These are phyloP conservation scores for Agroathelia rolfsii DNA, from an alignment of 1,284 basidiomycete genomes.

Conservation along the genomic window DNA sequence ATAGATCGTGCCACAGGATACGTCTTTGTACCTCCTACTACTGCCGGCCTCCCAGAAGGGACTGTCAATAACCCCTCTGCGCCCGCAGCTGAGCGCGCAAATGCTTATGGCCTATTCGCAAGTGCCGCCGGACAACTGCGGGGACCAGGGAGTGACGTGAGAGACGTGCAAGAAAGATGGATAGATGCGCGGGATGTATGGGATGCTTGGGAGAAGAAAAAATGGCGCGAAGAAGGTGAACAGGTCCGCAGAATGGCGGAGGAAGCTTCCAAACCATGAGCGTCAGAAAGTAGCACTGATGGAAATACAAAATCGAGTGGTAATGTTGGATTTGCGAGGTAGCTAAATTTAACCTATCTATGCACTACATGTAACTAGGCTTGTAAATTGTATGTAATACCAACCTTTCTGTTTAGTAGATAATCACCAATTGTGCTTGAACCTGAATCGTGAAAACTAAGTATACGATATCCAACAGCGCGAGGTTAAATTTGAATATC, in stretches of 20 bases:
- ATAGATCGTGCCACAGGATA: slow-evolving; percentile 89
- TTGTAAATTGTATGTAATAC: no score
- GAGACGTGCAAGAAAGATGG: slow-evolving; percentile 87
- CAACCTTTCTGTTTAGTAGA: no score
- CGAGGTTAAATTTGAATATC: no score
- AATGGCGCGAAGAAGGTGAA: slow-evolving; percentile 60
- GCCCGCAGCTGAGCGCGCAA: slow-evolving; percentile 43
- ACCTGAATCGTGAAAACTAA: no score
- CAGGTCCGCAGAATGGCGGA: slow-evolving; percentile 23
- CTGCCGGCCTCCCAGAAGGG: slow-evolving; percentile 42
- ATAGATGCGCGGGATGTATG: slow-evolving; percentile 69
- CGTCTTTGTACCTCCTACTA: slow-evolving; percentile 61
- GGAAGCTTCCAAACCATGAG: no score
- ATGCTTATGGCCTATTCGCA: slow-evolving; percentile 57
- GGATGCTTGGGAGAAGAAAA: slow-evolving; percentile 65
- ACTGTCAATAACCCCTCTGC: slow-evolving; percentile 32
- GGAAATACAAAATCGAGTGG: no score
- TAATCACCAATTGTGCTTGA: no score
- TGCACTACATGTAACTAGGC: no score
- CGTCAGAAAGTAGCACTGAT: no score
- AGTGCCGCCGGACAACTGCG: slow-evolving; percentile 50
- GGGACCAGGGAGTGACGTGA: slow-evolving; percentile 46
- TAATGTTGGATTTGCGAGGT: no score
- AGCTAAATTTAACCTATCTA: no score
- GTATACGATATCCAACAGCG: no score